Evolutionary conservation across 768 basidiomycete genomes (phyloP).

Genomic region (Rhodotorula toruloides): DNA sequence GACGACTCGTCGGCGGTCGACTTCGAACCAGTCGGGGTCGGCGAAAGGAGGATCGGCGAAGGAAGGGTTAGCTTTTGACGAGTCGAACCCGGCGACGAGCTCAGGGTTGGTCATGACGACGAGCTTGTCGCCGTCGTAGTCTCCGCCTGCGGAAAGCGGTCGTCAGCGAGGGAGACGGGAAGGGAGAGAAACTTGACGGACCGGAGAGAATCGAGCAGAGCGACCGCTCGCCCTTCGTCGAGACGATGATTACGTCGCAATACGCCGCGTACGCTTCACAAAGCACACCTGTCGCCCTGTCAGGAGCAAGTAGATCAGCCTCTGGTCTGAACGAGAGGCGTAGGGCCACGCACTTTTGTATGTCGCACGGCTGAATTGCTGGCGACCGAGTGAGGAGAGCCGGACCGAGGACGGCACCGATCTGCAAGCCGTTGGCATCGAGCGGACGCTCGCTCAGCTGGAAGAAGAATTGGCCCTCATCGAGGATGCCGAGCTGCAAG

Average conservation of each 20-base stretch:
- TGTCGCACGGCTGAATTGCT: constrained; percentile 25
- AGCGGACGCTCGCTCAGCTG: constrained; percentile 16
- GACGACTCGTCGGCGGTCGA: constrained; percentile 4
- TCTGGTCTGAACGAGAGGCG: too few relatives aligned
- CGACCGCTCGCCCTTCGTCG: constrained; percentile 9
- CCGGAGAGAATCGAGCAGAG: constrained; percentile 24
- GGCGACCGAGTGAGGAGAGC: constrained; percentile 20
- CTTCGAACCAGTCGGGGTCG: constrained; percentile 27
- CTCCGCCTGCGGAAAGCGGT: neutral
- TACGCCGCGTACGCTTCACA: neutral
- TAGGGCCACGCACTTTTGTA: constrained; percentile 4
- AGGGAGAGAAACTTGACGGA: neutral
- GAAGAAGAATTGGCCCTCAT: constrained; percentile 27
- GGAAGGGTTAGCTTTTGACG: neutral
- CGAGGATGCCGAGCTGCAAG: constrained; percentile 22
- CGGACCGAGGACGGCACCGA: constrained; percentile 1
- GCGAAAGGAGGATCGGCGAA: constrained; percentile 33
- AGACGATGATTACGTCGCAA: constrained; percentile 24
- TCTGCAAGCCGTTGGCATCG: neutral
- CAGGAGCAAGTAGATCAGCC: neutral
- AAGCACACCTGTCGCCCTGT: constrained; percentile 8
- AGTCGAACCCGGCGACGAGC: constrained; percentile 5
- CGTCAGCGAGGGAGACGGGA: neutral
- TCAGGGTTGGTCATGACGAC: constrained; percentile 8
- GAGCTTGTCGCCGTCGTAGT: constrained; percentile 23